phyloP scores from a whole-genome alignment of 441 rosid species.

The Viola pubescens region DNA sequence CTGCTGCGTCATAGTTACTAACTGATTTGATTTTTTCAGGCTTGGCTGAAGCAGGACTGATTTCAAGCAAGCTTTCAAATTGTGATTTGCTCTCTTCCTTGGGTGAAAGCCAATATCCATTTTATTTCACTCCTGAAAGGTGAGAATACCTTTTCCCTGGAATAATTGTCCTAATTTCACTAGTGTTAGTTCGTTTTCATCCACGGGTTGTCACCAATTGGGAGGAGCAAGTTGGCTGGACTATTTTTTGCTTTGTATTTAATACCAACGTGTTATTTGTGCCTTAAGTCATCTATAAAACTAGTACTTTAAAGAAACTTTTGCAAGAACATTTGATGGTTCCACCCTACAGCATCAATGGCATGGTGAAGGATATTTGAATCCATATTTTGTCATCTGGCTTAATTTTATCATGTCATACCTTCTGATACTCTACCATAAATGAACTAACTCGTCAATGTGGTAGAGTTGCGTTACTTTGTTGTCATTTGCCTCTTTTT shows the following conservation, averaged over 20 bases:
- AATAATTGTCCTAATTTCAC: neutral
- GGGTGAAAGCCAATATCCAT: conserved; percentile 33
- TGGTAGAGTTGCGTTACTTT: neutral
- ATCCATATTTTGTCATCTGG: neutral
- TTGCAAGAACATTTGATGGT: too few species aligned
- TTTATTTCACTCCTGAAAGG: conserved; percentile 76
- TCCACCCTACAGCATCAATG: neutral
- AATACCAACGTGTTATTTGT: too few species aligned
- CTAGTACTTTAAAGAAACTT: too few species aligned
- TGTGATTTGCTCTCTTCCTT: conserved; percentile 40
- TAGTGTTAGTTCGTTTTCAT: neutral
- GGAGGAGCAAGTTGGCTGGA: too few species aligned
- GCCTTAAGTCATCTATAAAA: too few species aligned
- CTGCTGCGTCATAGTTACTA: conserved; percentile 12
- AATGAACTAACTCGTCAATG: neutral
- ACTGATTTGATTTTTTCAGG: conserved; percentile 41
- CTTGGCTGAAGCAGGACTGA: conserved; percentile 95
- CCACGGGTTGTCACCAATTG: too few species aligned
- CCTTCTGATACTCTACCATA: conserved; percentile 2
- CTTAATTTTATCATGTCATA: neutral
- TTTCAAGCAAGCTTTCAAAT: conserved; percentile 83
- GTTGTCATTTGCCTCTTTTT: conserved; percentile 10
- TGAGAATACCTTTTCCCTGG: conserved; percentile 20
- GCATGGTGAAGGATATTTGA: neutral
- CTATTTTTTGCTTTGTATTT: too few species aligned